Base-by-base conservation (phyloP, 768 basidiomycete species). In the Daedaleopsis sinensis region DNA sequence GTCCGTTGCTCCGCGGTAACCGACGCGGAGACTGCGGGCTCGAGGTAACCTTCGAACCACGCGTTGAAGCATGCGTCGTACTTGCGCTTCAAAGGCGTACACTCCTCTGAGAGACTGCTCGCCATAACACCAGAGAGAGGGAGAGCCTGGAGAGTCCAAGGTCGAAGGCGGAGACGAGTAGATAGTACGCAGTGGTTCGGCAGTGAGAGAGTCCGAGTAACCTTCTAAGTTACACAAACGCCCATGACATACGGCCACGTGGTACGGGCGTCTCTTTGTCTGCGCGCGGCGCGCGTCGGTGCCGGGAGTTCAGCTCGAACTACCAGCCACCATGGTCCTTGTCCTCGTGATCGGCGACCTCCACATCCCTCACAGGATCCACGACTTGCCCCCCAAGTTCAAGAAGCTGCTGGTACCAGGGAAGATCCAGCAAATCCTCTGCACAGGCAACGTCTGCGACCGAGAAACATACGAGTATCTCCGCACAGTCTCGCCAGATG, bases 381-480 rank as follows among this genome's bases (percentile, higher is more conserved):
- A 97, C 72, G 97, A 97, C 71, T 84, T 99, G 10, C 96, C 97
- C 0, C 80, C 87, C 15, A 98, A 98, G 77, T 99, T 99, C 79
- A 96, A 96, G 79, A 97, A 98, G 71, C 88, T 98, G 1, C 82
- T 99, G 3, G 84, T 86, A 11, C 67, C 71, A 72, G 97, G 97
- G 21, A 99, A 99, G 76, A 98, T 99, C 48, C 93, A 96, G 64
- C 96, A 98, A 74, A 97, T 98, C 61, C 81, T 98, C 24, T 97
- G 94, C 73, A 98, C 96, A 0, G 97, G 97, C 50, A 98, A 98
- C 72, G 90, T 98, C 23, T 96, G 94, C 74, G 97, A 99, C 78
- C 89, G 90, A 70, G 96, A 98, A 76, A 98, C 97, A 8, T 95
- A 91, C 75, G 97, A 98, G 67, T 98, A 97, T 79, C 81, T 99